Base-by-base conservation (phyloP, 805 yeast species). In the Starmerella asiatica region DNA sequence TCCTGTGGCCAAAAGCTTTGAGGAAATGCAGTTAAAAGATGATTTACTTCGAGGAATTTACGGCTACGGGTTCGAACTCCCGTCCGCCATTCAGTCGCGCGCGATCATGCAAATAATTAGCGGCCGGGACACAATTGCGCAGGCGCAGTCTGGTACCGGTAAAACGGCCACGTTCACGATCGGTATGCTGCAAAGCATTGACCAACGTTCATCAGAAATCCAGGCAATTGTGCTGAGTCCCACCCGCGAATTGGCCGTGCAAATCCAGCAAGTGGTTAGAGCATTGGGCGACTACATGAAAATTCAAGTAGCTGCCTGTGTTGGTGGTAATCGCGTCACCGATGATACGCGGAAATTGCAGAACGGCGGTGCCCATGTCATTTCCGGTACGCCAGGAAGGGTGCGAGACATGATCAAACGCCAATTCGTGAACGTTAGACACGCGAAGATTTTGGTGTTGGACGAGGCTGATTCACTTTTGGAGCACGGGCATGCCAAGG, bases 121-220 rank as follows among this genome's bases (percentile, higher is more conserved):
- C 42, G 86, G 86, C 32, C 62, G 76, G 53, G 88, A 79, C 55
- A 67, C 71, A 0, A 69, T 91, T 48, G 98, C 98, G 45, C 98
- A 91, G 68, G 97, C 98, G 44, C 98, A 91, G 67, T 84, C 95
- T 28, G 98, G 98, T 65, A 91, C 98, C 36, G 98, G 98, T 65
- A 91, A 91, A 68, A 91, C 98, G 21, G 98, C 97, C 49, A 91
- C 98, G 35, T 91, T 91, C 70, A 73, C 96, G 48, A 88, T 91
- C 51, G 88, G 94, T 20, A 81, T 85, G 70, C 67, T 91, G 49
- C 93, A 91, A 64, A 81, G 74, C 48, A 72, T 91, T 40, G 94
- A 88, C 53, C 67, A 77, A 42, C 72, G 69, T 47, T 64, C 73
- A 47, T 71, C 75, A 56, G 81, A 80, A 48, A 71, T 84, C 45